phyloP scores from a whole-genome alignment of 805 yeast genomes.

The Debaryomyces hansenii region DNA sequence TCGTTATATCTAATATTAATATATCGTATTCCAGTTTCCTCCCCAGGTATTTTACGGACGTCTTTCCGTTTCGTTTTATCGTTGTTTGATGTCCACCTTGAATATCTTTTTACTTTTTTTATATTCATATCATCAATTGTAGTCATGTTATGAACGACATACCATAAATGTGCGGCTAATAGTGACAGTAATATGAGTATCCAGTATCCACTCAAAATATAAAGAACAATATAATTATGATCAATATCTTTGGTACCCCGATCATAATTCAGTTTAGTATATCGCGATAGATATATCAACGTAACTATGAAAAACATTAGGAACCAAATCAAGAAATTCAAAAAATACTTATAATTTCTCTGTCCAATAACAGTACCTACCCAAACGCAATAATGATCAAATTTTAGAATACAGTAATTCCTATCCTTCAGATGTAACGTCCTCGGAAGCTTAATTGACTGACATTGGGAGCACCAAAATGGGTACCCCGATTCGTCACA shows the following conservation, averaged over 20 bases:
- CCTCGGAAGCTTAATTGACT: conserved; percentile 63
- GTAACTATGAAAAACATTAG: conserved; percentile 32
- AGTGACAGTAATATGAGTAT: conserved; percentile 46
- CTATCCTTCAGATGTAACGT: conserved; percentile 65
- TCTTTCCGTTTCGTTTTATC: conserved; percentile 6
- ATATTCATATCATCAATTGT: conserved; percentile 57
- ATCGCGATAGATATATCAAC: conserved; percentile 22
- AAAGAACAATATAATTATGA: conserved; percentile 50
- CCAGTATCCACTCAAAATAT: conserved; percentile 46
- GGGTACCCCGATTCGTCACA: conserved; percentile 79
- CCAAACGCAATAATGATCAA: conserved; percentile 87
- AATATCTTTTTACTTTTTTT: conserved; percentile 29
- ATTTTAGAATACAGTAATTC: conserved; percentile 62
- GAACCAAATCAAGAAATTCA: conserved; percentile 48
- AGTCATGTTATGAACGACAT: conserved; percentile 50
- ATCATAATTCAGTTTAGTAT: conserved; percentile 20
- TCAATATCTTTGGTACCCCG: conserved; percentile 30
- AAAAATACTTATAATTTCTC: conserved; percentile 59
- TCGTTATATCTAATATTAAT: conserved; percentile 39
- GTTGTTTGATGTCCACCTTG: conserved; percentile 19
- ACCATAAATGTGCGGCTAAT: conserved; percentile 41
- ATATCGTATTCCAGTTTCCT: conserved; percentile 38
- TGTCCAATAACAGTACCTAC: conserved; percentile 73
- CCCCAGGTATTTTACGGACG: conserved; percentile 9
- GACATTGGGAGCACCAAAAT: conserved; percentile 69